A percentile compares a stretch with the other conserved stretches of the same genome.
Conservation (phyloP, 2,329 filamentous ascomycete species). For the Cladophialophora chaetospira region DNA sequence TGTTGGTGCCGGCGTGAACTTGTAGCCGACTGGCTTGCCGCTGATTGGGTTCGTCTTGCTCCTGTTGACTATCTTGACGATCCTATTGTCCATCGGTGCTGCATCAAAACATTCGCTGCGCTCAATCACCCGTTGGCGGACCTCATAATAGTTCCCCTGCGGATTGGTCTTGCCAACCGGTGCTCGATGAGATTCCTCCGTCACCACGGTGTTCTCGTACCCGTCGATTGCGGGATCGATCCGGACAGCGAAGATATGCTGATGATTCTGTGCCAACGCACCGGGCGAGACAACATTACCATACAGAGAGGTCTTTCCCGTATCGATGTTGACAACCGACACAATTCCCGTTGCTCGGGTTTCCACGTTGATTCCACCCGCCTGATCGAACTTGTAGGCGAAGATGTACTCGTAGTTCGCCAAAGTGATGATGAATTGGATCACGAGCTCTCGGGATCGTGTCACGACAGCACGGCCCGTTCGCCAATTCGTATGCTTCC, state of each 20-base stretch:
- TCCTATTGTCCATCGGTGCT: constrained; percentile 49
- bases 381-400: constrained; percentile 65
- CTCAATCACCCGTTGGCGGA: constrained; percentile 53
- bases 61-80: constrained; percentile 54
- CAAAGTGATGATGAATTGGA: constrained; percentile 69
- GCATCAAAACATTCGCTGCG: constrained; percentile 55
- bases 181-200: constrained; percentile 56
- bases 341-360: constrained; percentile 68
- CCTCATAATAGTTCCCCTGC: constrained; percentile 62
- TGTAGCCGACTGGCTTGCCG: constrained; percentile 51
- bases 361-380: constrained; percentile 63
- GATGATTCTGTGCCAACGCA: constrained; percentile 68
- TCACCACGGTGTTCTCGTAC: constrained; percentile 55
- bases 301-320: constrained; percentile 56
- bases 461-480: constrained; percentile 64
- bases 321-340: constrained; percentile 61
- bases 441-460: constrained; percentile 62
- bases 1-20: constrained; percentile 50
- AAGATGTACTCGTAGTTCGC: constrained; percentile 73
- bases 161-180: constrained; percentile 60
- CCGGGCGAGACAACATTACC: constrained; percentile 67
- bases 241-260: constrained; percentile 67
- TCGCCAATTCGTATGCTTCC: constrained; percentile 72
- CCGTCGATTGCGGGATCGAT: constrained; percentile 67
- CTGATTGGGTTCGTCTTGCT: constrained; percentile 46